phyloP scores from a whole-genome alignment of 2,329 filamentous ascomycete species.

The Aspergillus candidus region DNA sequence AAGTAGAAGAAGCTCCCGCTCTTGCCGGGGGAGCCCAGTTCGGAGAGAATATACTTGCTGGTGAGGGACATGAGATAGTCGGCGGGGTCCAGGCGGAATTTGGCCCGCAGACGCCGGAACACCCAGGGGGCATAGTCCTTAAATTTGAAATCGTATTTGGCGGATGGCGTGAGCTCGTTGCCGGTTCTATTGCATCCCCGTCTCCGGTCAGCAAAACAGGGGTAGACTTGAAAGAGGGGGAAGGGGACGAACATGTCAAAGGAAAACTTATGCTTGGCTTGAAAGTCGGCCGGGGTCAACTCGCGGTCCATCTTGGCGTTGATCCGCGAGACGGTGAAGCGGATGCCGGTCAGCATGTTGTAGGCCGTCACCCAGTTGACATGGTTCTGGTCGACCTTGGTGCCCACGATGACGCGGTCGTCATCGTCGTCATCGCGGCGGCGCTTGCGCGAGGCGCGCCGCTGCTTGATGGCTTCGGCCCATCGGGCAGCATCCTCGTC shows the following conservation, averaged over 20 bases:
- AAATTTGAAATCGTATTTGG: constrained; percentile 99
- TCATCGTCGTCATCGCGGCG: constrained; percentile 88
- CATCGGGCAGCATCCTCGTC: constrained; percentile 89
- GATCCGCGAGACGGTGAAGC: constrained; percentile 89
- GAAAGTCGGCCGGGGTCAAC: constrained; percentile 85
- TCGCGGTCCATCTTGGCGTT: constrained; percentile 94
- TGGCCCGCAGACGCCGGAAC: constrained; percentile 81
- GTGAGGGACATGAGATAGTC: constrained; percentile 98
- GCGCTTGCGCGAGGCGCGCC: constrained; percentile 79
- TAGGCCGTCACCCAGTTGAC: constrained; percentile 97
- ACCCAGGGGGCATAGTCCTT: constrained; percentile 99
- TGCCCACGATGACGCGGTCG: constrained; percentile 81
- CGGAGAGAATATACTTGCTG: constrained; percentile 96
- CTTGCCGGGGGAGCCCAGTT: constrained; percentile 94
- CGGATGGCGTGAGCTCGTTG: constrained; percentile 93
- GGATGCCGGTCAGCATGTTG: constrained; percentile 99
- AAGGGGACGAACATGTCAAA: constrained; percentile 80
- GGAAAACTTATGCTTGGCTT: constrained; percentile 92
- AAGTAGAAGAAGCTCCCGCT: constrained; percentile 99
- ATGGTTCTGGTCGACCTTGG: constrained; percentile 95
- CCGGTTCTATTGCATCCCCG: constrained; percentile 59
- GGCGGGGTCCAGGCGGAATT: constrained; percentile 88
- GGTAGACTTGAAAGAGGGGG: neutral
- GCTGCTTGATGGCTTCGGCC: constrained; percentile 89
- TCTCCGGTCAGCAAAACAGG: constrained; percentile 1